A percentile compares a stretch with the other conserved stretches of the same genome.
phyloP scores from a whole-genome alignment of 169 alveolate genomes.

The Eimeria brunetti region DNA sequence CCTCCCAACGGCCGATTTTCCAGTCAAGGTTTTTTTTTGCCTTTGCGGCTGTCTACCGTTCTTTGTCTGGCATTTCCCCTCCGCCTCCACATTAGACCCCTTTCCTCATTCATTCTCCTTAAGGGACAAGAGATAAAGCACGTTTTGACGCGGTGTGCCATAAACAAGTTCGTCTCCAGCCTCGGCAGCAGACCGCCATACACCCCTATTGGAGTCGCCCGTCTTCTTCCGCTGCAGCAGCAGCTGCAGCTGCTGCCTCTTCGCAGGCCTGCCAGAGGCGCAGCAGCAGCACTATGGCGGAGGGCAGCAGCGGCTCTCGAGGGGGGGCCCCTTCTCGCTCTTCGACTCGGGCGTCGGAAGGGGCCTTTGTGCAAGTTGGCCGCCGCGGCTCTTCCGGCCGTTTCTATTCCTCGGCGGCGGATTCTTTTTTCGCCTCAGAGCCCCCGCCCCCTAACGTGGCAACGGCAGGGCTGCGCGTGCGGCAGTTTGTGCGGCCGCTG shows the following conservation, averaged over 20 bases:
- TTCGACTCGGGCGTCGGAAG: background rate
- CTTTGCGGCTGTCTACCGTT: background rate
- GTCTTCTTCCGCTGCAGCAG: no score
- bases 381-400: conserved; percentile 30
- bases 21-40: background rate
- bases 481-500: conserved; percentile 67
- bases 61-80: background rate
- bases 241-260: background rate
- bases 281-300: conserved; percentile 21
- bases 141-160: no score
- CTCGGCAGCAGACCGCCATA: no score
- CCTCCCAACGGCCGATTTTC: background rate
- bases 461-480: conserved; percentile 53
- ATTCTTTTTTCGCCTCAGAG: conserved; percentile 33
- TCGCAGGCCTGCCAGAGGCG: background rate
- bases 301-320: background rate
- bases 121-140: background rate
- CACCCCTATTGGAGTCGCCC: background rate
- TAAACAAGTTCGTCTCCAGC: no score
- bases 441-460: conserved; percentile 68
- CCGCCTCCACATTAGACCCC: background rate
- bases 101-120: background rate
- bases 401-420: conserved; percentile 1
- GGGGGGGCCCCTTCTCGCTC: conserved; percentile 29
- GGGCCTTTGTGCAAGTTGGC: background rate